A percentile compares a stretch with the other conserved stretches of the same genome.
Conservation (phyloP, 306 rosid genomes). For the Sesbania bispinosa region DNA sequence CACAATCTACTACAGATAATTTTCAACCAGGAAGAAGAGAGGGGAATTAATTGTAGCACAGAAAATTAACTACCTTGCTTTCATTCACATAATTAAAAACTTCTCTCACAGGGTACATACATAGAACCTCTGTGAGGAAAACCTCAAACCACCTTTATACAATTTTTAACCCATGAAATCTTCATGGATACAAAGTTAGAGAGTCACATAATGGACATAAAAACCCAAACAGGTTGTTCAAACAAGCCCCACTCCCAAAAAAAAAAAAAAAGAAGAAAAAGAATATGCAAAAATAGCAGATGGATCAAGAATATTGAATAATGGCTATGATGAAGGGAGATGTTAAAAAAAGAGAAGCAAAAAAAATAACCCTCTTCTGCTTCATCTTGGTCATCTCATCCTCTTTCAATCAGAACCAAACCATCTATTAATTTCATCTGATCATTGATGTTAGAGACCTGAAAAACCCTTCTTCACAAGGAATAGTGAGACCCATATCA, state of each 20-base stretch:
- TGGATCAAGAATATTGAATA: slow-evolving; percentile 17
- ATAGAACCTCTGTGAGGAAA: slow-evolving; percentile 38
- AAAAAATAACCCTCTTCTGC: slow-evolving; percentile 37
- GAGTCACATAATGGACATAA: slow-evolving; percentile 37
- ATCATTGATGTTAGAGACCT: slow-evolving; percentile 74
- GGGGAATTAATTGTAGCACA: not conserved
- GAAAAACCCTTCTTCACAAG: slow-evolving; percentile 89
- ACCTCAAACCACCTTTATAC: slow-evolving; percentile 45
- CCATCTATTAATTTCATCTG: slow-evolving; percentile 32
- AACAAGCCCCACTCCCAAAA: slow-evolving; percentile 1
- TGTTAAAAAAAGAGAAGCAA: slow-evolving; percentile 58
- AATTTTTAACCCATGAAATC: slow-evolving; percentile 46
- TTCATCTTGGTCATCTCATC: slow-evolving; percentile 67
- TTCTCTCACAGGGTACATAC: slow-evolving; percentile 46
- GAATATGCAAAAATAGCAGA: not conserved
- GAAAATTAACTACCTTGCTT: slow-evolving; percentile 12
- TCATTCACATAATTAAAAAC: slow-evolving; percentile 37
- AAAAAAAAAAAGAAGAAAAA: not conserved
- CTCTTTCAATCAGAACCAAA: slow-evolving; percentile 40
- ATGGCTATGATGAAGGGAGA: slow-evolving; percentile 44
- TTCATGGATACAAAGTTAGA: slow-evolving; percentile 55
- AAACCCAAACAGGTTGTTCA: slow-evolving; percentile 35
- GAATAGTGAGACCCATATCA: slow-evolving; percentile 92
- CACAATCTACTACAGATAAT: not conserved
- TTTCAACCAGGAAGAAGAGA: not conserved